Conservation (phyloP, 805 yeast genomes). For the Ogataea haglerorum region DNA sequence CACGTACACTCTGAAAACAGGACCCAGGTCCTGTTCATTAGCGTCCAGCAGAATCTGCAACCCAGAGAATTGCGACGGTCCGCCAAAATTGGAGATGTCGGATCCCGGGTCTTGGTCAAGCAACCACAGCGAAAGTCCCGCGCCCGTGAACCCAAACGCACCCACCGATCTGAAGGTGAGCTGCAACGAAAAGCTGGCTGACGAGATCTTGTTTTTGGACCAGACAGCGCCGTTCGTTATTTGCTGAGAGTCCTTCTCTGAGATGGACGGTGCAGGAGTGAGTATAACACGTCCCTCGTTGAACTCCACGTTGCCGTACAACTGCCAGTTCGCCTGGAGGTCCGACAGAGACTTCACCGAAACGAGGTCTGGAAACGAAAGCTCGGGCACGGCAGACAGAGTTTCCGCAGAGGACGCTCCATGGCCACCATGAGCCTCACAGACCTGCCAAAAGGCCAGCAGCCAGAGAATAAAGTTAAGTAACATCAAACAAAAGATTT, state of each 20-base stretch:
- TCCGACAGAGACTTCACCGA: slow-evolving; percentile 21
- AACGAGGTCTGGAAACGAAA: slow-evolving; percentile 29
- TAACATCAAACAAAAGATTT: slow-evolving; percentile 4
- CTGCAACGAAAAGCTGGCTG: slow-evolving; percentile 47
- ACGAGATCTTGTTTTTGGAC: slow-evolving; percentile 31
- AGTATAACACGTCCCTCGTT: slow-evolving; percentile 53
- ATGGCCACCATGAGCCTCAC: slow-evolving; percentile 7
- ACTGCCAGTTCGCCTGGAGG: slow-evolving; percentile 46
- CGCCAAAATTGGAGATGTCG: slow-evolving; percentile 44
- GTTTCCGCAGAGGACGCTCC: neutral
- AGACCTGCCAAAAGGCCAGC: neutral
- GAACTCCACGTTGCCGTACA: slow-evolving; percentile 37
- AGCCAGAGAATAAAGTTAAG: slow-evolving; percentile 3
- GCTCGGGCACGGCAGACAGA: slow-evolving; percentile 1
- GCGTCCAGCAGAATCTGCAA: slow-evolving; percentile 58
- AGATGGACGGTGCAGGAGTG: slow-evolving; percentile 39
- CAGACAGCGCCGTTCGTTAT: slow-evolving; percentile 44
- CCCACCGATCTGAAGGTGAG: slow-evolving; percentile 62
- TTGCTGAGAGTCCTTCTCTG: slow-evolving; percentile 23
- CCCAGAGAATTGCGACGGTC: slow-evolving; percentile 61
- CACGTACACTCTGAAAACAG: slow-evolving; percentile 54
- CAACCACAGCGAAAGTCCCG: slow-evolving; percentile 61
- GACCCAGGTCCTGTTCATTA: slow-evolving; percentile 40
- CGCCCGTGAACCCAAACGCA: slow-evolving; percentile 42
- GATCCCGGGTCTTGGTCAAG: slow-evolving; percentile 31